Evolutionary conservation across 257 asterid species (phyloP).

Genomic region (Catharanthus roseus): DNA sequence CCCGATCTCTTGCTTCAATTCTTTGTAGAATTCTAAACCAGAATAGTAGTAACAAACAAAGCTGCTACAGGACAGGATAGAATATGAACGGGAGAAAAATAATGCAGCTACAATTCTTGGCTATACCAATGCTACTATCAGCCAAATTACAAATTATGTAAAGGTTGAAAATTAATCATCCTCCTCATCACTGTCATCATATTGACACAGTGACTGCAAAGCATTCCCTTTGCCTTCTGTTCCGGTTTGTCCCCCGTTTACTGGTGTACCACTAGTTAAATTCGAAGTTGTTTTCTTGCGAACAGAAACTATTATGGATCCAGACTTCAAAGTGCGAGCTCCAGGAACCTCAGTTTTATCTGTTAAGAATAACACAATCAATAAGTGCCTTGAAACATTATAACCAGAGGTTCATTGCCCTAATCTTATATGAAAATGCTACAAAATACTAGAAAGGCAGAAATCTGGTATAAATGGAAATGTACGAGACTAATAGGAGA

Average conservation of each 20-base stretch:
- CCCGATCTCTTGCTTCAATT: too few species aligned
- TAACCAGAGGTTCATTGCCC: not conserved
- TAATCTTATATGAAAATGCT: not conserved
- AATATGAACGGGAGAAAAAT: too few species aligned
- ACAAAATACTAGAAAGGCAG: too few species aligned
- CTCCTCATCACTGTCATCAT: conserved; percentile 58
- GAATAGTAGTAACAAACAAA: too few species aligned
- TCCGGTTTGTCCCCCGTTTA: conserved; percentile 2
- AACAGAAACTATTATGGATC: conserved; percentile 38
- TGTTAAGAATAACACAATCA: conserved; percentile 10
- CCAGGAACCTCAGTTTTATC: conserved; percentile 14
- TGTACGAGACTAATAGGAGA: too few species aligned
- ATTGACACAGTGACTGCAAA: conserved; percentile 46
- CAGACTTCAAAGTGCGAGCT: conserved; percentile 19
- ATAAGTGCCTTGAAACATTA: not conserved
- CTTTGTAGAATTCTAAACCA: too few species aligned
- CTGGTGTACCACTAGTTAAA: conserved; percentile 16
- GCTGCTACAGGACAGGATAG: too few species aligned
- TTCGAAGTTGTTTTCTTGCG: conserved; percentile 36
- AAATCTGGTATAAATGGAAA: too few species aligned
- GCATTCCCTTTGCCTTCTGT: conserved; percentile 21
- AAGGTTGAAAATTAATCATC: conserved; percentile 5
- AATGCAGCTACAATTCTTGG: too few species aligned
- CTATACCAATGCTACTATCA: too few species aligned
- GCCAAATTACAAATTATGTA: too few species aligned